Base-by-base conservation (phyloP, 2,329 filamentous ascomycete genomes). In the Cytospora mali region DNA sequence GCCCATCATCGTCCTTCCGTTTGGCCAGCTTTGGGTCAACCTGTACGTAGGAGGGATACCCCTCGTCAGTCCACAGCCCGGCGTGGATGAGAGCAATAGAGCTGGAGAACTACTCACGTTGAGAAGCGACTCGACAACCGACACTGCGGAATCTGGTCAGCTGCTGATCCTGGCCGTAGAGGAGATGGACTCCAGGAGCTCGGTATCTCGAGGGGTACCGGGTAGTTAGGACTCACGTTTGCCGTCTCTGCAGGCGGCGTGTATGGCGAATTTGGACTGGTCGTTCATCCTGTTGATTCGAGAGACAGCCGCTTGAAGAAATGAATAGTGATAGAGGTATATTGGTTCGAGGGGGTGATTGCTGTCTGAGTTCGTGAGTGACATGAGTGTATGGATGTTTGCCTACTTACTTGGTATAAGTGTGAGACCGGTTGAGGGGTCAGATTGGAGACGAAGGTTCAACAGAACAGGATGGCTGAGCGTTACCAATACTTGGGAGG, bases 221-320 rank as follows among this genome's bases (percentile, higher is more conserved):
- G 21, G 33, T 39, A 50, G 50, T 51, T 16, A 35, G 58, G 53
- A 69, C 82, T 73, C 82, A 96, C 93, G 83, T 80, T 87, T 90
- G 49, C 93, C 93, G 75, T 96, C 92, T 62, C 93, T 85, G 66
- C 90, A 89, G 49, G 94, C 94, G 68, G 91, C 91, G 73, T 98
- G 94, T 50, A 97, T 88, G 29, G 92, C 90, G 69, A 88, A 97
- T 70, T 89, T 92, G 57, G 87, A 80, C 51, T 75, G 69, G 23
- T 80, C 74, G 7, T 68, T 70, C 70, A 73, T 73, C 14, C 51
- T 67, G 42, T 7, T 42, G 42, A 4, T 23, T 16, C 13, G n/a
- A 23, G n/a, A n/a, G 9, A 23, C 5, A 13, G 5, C 10, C 10
- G 42, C 18, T 46, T 42, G 18, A 2, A 33, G 18, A 10, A n/a